Evolutionary conservation across 768 basidiomycete species (phyloP), one percentile per base, ranked within the genome.

Genomic region (Phaeotremella skinneri): DNA sequence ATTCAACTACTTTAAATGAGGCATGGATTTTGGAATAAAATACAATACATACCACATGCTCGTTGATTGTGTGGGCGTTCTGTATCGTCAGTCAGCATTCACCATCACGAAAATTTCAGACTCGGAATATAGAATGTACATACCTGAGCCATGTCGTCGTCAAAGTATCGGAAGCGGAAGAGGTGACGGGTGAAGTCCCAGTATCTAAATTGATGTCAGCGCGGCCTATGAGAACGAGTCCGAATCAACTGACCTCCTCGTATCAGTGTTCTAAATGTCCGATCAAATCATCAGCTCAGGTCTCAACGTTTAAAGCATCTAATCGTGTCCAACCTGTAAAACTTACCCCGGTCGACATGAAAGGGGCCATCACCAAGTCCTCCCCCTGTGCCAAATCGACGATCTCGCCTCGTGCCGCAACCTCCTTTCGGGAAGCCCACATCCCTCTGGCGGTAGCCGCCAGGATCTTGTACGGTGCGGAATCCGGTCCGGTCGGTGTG

Each of bases 181-280:
- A 79, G 73, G 60, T 76, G 67, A 2, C 26, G 17, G 0, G 76
- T 74, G 20, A 72, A 32, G 37, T 69, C 61, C 74, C 75, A 76
- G 58, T 62, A 66, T 14, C n/a, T n/a, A n/a, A n/a, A n/a, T n/a
- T n/a, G n/a, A n/a, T n/a, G n/a, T n/a, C n/a, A n/a, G n/a, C n/a
- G n/a, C n/a, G n/a, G n/a, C n/a, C n/a, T n/a, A n/a, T n/a, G n/a
- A n/a, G n/a, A n/a, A n/a, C n/a, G n/a, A n/a, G n/a, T n/a, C n/a
- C n/a, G n/a, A n/a, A n/a, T n/a, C n/a, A n/a, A n/a, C n/a, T n/a
- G n/a, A n/a, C n/a, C 52, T 27, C 29, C 59, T 30, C 16, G 69
- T 70, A 39, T 70, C 73, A 23, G 76, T 77, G 56, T 75, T 76
- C 62, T 64, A 27, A 17, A n/a, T n/a, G 42, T 9, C 17, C 49